Conservation (phyloP, 1,284 basidiomycete genomes). For the Ceratobasidium sp. region DNA sequence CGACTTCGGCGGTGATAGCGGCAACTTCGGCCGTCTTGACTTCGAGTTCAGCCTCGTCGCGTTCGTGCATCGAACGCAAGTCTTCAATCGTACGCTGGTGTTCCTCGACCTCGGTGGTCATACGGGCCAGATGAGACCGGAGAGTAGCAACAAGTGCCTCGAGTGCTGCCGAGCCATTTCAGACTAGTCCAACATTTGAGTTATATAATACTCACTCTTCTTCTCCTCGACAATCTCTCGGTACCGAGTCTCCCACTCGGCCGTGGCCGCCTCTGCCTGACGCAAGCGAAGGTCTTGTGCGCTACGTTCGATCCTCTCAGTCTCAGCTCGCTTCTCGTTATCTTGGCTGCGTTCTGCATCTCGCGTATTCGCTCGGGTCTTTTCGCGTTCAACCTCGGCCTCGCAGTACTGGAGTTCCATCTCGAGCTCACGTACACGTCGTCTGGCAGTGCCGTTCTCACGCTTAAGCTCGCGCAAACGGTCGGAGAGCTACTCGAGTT, state of each 20-base stretch:
- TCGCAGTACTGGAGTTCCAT: conserved; percentile 83
- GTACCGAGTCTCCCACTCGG: conserved; percentile 65
- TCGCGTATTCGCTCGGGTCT: conserved; percentile 66
- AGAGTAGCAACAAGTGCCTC: conserved; percentile 82
- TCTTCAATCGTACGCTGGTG: conserved; percentile 76
- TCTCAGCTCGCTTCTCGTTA: conserved; percentile 13
- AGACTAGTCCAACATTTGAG: conserved; percentile 9
- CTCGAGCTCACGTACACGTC: conserved; percentile 85
- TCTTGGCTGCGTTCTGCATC: conserved; percentile 54
- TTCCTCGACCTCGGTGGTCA: conserved; percentile 81
- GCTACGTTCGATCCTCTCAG: conserved; percentile 16
- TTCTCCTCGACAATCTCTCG: conserved; percentile 85
- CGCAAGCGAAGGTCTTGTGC: conserved; percentile 23
- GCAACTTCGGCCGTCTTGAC: conserved; percentile 75
- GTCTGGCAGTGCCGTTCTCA: conserved; percentile 82
- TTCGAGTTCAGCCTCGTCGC: conserved; percentile 71
- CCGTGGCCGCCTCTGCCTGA: conserved; percentile 54
- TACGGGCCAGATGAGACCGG: conserved; percentile 77
- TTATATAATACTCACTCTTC: conserved; percentile 69
- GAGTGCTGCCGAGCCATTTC: conserved; percentile 66
- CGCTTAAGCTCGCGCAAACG: conserved; percentile 79
- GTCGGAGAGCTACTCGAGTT: conserved; percentile 73
- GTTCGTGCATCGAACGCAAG: conserved; percentile 73
- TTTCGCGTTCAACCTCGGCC: conserved; percentile 75
- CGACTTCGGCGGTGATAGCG: conserved; percentile 74